Base-by-base conservation (phyloP, 73 alveolate genomes). In the Paramecium pentaurelia region DNA sequence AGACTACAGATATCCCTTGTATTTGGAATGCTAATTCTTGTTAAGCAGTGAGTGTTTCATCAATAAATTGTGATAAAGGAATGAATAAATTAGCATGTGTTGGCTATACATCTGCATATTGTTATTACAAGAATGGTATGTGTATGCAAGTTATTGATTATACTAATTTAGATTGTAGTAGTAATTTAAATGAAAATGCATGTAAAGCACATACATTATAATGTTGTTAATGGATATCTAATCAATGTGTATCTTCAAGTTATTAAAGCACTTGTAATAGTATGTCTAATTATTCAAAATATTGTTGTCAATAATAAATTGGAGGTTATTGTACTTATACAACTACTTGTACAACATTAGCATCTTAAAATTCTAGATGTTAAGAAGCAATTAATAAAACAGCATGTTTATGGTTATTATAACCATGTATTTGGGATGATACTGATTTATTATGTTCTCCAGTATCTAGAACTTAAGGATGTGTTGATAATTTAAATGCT, bases 261-360 rank as follows among this genome's bases (percentile, higher is more conserved):
- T 37, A 25, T 36, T 16, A 18, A 73, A 64, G 22, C 1, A 73
- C 87, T 30, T 73, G 87, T 73, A 27, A 36, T 30, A 18, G 60
- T 16, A 20, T 73, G 37, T 3, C 87, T 36, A 36, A 73, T 73
- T 73, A 2, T 10, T 73, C 87, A 1, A 73, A 73, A 73, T 73
- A 36, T 73, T 73, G 87, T 38, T 73, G 87, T 73, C 40, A 3
- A 5, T 36, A 73, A 36, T 7, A 30, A 73, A 7, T 40, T 73
- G 87, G 87, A 12, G 87, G 37, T 73, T 9, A 73, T 37, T 73
- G 87, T 37, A 16, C 87, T n/a, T 73, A 73, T 40, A n/a, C 60
- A 7, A 14, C 87, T 16, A 34, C 60, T 7, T 73, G 87, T 36
- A 73, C 60, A 36, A 0, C 16, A n/a, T 37, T 73, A 73, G 1